phyloP scores from a whole-genome alignment of 2,329 filamentous ascomycete species.

The Chaetomiaceae sp. region DNA sequence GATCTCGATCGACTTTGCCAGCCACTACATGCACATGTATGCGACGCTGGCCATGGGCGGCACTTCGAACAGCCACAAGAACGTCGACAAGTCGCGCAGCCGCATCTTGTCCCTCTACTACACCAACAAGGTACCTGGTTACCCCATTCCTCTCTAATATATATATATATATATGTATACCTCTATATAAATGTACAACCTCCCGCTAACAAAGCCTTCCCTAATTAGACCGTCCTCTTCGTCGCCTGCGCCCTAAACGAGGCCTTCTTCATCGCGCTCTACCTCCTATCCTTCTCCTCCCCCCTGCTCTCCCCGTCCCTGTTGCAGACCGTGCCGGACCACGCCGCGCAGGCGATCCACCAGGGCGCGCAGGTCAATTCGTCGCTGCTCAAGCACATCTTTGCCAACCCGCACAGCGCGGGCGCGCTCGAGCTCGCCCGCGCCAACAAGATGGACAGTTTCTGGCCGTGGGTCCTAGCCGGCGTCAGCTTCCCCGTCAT shows the following conservation, averaged over 20 bases:
- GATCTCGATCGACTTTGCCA: conserved; percentile 88
- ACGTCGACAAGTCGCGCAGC: conserved; percentile 80
- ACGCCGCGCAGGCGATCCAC: conserved; percentile 50
- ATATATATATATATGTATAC: no score
- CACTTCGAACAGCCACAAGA: conserved; percentile 81
- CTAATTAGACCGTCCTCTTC: conserved; percentile 77
- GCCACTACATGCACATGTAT: conserved; percentile 99
- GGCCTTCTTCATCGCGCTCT: conserved; percentile 95
- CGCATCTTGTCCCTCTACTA: conserved; percentile 94
- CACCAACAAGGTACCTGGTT: conserved; percentile 72
- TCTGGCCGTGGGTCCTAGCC: conserved; percentile 72
- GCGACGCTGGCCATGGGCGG: conserved; percentile 86
- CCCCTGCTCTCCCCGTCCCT: conserved; percentile 84
- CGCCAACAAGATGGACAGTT: conserved; percentile 84
- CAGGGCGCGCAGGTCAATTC: conserved; percentile 67
- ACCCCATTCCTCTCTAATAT: neutral
- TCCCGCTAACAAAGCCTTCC: no score
- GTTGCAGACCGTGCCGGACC: conserved; percentile 56
- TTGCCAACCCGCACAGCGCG: conserved; percentile 86
- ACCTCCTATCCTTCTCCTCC: conserved; percentile 94
- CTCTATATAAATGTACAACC: no score
- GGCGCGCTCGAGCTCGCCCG: conserved; percentile 87
- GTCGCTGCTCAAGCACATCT: conserved; percentile 67
- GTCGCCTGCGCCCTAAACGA: conserved; percentile 88
- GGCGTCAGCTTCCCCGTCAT: conserved; percentile 80